Conservation (phyloP, 1,139 yeast genomes). For the Zygotorulaspora mrakii region DNA sequence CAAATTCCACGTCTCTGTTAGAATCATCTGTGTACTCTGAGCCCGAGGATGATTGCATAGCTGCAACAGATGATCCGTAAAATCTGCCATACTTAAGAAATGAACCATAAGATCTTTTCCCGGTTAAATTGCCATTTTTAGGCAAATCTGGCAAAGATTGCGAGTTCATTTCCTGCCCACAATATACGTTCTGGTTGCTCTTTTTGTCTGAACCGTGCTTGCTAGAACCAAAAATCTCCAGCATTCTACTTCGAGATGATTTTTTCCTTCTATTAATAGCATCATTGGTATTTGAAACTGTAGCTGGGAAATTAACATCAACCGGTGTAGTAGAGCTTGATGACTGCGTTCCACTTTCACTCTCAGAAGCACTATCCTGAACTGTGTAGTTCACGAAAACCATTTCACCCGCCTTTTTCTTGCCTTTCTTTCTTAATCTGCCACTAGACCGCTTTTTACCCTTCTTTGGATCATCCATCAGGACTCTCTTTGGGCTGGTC, state of each 20-base stretch:
- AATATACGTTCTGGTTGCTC: background rate
- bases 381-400: conserved; percentile 37
- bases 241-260: conserved; percentile 32
- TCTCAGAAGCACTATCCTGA: conserved; percentile 24
- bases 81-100: conserved; percentile 23
- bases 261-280: conserved; percentile 22
- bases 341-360: conserved; percentile 6
- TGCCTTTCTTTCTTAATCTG: conserved; percentile 20
- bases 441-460: conserved; percentile 12
- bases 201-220: conserved; percentile 10
- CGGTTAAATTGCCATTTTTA: conserved; percentile 7
- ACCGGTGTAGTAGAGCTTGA: conserved; percentile 6
- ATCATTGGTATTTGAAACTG: conserved; percentile 8
- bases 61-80: conserved; percentile 7
- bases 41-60: conserved; percentile 1
- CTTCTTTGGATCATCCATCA: conserved; percentile 27
- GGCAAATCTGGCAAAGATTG: conserved; percentile 1
- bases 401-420: conserved; percentile 31
- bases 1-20: conserved; percentile 20
- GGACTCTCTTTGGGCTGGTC: conserved; percentile 33
- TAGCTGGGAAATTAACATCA: conserved; percentile 5
- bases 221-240: conserved; percentile 33
- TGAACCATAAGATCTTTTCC: conserved; percentile 29
- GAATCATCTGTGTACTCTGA: background rate
- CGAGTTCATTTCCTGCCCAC: background rate